Conservation (phyloP, 1,139 yeast genomes). For the Candida sp. region DNA sequence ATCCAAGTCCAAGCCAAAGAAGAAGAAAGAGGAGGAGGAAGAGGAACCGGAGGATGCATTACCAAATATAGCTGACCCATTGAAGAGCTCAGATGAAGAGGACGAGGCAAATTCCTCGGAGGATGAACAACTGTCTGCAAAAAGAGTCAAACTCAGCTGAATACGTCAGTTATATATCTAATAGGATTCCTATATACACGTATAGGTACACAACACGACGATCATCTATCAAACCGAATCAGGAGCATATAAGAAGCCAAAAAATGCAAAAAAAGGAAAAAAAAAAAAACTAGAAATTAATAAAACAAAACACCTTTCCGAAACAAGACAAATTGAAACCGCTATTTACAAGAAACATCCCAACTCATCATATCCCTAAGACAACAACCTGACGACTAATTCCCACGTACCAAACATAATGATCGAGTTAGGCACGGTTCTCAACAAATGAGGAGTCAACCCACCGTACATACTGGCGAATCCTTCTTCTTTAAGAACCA, state of each 20-base stretch:
- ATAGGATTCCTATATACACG: conserved; percentile 15
- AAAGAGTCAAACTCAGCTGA: conserved; percentile 10
- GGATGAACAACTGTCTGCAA: neutral
- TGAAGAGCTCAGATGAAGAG: neutral
- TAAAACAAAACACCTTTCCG: neutral
- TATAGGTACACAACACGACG: neutral
- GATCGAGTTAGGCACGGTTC: conserved; percentile 98
- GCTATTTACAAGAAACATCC: conserved; percentile 7
- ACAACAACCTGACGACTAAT: conserved; percentile 73
- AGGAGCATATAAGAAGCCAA: neutral
- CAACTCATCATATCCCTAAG: conserved; percentile 24
- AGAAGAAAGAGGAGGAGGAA: conserved; percentile 1
- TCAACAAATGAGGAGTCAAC: conserved; percentile 90
- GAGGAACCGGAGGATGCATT: neutral
- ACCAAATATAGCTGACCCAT: conserved; percentile 1
- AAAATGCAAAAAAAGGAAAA: neutral
- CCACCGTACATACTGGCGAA: conserved; percentile 96
- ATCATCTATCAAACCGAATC: neutral
- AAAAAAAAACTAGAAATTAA: neutral
- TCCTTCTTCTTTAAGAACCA: conserved; percentile 91
- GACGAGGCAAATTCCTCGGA: conserved; percentile 5
- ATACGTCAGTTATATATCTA: conserved; percentile 2
- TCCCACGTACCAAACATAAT: conserved; percentile 99
- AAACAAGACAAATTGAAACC: neutral
- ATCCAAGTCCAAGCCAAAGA: conserved; percentile 7